Base-by-base conservation (phyloP, 177 flowering plant genomes). In the Vitis hybrid region DNA sequence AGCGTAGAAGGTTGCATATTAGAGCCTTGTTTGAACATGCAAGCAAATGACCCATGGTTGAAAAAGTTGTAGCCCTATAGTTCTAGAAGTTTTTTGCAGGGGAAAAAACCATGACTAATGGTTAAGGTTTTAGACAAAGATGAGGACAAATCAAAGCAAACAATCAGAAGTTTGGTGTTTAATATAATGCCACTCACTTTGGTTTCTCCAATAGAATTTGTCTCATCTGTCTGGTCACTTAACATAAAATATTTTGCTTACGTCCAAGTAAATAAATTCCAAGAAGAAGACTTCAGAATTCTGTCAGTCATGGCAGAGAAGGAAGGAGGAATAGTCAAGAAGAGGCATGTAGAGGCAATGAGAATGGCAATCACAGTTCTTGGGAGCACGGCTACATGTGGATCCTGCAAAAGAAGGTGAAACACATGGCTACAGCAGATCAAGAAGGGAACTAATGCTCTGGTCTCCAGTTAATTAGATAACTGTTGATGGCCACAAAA, bases 381-480 rank as follows among this genome's bases (percentile, higher is more conserved):
- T 2, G 78, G 63, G 70, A 49, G 52, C 69, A 85, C 83, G 88
- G 86, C 16, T 83, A 79, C 77, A 72, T 81, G 78, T 83, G 82
- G 84, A 73, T 85, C 19, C 59, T 57, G 49, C 18, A 85, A 21
- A 70, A 75, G 66, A 78, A 79, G 63, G 75, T 14, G 72, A 80
- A 6, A 69, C 78, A 1, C 67, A 60, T 32, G 87, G 80, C 1
- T 79, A 64, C 1, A 69, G 24, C 49, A 59, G 72, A 81, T 81
- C 73, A 75, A 72, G 79, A 84, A 84, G 75, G 80, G 87, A 84
- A 74, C 76, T 80, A 21, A 71, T 81, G 77, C 62, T 84, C 1
- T 84, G 87, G 85, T 80, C 81, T n/a, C 74, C 83, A 4, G 76
- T 84, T 4, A 69, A 65, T 65, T 81, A 84, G 76, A 84, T 84